These are phyloP conservation scores for Amaranthus palmeri DNA, from an alignment of 148 eudicot genomes.

Conservation along the genomic window DNA sequence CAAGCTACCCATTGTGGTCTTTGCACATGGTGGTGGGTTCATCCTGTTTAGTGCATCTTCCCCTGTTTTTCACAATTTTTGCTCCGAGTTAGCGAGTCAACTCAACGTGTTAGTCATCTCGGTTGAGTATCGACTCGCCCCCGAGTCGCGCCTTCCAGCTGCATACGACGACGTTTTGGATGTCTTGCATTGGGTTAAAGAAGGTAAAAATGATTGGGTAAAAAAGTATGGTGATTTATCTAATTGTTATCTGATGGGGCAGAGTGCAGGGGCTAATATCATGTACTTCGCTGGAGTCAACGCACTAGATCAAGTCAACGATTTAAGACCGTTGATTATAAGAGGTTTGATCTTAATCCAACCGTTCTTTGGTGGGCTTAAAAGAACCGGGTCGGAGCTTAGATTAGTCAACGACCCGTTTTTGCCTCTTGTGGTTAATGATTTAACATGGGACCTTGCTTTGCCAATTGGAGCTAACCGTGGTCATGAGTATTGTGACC, in stretches of 20 bases:
- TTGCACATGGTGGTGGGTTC: constrained; percentile 33
- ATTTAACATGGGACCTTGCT: constrained; percentile 44
- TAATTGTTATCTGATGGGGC: constrained; percentile 28
- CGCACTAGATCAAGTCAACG: background rate
- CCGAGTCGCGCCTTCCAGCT: constrained; percentile 38
- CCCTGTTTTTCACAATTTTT: constrained; percentile 12
- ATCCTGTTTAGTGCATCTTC: constrained; percentile 15
- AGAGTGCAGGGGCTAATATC: constrained; percentile 43
- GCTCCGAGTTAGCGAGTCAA: constrained; percentile 19
- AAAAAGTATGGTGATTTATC: constrained; percentile 25
- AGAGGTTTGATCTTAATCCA: constrained; percentile 30
- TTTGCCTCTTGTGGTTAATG: constrained; percentile 33
- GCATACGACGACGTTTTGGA: constrained; percentile 39
- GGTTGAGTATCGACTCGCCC: constrained; percentile 42
- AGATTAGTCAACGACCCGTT: constrained; percentile 26
- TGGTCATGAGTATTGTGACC: constrained; percentile 36
- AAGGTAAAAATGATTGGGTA: constrained; percentile 29
- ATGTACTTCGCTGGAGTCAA: constrained; percentile 21
- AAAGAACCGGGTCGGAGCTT: constrained; percentile 35
- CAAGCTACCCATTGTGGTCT: constrained; percentile 23
- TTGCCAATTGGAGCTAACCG: constrained; percentile 46
- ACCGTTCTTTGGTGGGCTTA: constrained; percentile 38
- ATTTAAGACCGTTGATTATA: constrained; percentile 22
- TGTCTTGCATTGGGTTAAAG: constrained; percentile 31
- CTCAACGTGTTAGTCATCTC: constrained; percentile 31